Conservation (phyloP, 371 early-diverging fungal species). For the Enterocytospora artemiae region DNA sequence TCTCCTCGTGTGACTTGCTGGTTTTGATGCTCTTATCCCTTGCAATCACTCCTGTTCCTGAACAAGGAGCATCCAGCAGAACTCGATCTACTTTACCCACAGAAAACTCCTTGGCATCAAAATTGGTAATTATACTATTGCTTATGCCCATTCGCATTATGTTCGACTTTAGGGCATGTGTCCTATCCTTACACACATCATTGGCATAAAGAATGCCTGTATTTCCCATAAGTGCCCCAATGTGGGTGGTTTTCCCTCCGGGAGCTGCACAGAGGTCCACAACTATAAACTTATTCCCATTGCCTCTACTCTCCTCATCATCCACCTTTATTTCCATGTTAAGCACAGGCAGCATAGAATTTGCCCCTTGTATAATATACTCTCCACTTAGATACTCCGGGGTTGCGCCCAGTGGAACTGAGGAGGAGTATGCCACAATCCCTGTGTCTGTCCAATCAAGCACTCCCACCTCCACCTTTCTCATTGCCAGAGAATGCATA, state of each 20-base stretch:
- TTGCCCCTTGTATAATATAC: slow-evolving; percentile 93
- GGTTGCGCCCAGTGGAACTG: slow-evolving; percentile 67
- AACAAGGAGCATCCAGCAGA: slow-evolving; percentile 93
- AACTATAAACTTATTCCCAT: too few species aligned
- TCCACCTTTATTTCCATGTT: slow-evolving; percentile 63
- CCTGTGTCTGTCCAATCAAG: slow-evolving; percentile 65
- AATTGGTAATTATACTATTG: slow-evolving; percentile 83
- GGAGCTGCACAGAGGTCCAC: slow-evolving; percentile 98
- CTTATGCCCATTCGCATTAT: slow-evolving; percentile 81
- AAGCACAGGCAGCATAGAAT: slow-evolving; percentile 91
- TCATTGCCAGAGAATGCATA: slow-evolving; percentile 76
- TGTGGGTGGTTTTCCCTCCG: slow-evolving; percentile 75
- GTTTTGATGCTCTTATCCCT: slow-evolving; percentile 88
- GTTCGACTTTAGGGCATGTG: slow-evolving; percentile 76
- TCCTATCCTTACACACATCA: slow-evolving; percentile 83
- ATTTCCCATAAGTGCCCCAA: slow-evolving; percentile 84
- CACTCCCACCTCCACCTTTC: slow-evolving; percentile 90
- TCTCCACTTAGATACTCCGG: slow-evolving; percentile 99
- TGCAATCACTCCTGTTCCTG: slow-evolving; percentile 93
- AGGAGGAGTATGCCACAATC: slow-evolving; percentile 51
- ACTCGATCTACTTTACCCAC: slow-evolving; percentile 84
- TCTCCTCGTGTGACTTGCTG: slow-evolving; percentile 75
- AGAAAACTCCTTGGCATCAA: slow-evolving; percentile 87
- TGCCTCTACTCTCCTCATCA: too few species aligned
- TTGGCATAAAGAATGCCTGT: slow-evolving; percentile 91